Base-by-base conservation (phyloP, 306 rosid species). In the Fagus crenata region DNA sequence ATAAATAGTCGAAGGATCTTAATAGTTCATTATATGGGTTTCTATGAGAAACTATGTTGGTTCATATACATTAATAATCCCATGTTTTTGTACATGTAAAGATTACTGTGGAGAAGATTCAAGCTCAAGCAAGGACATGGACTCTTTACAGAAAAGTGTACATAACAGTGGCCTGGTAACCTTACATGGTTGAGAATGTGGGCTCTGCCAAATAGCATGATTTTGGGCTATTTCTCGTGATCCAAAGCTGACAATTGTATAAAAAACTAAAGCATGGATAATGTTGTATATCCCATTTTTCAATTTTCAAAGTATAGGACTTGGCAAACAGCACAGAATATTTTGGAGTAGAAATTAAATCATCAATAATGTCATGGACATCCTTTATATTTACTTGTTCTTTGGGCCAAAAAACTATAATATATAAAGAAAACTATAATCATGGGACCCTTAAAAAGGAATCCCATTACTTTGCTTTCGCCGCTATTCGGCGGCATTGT, bases 401-500 rank as follows among this genome's bases (percentile, higher is more conserved):
- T 61, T 22, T 51, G 6, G 22, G 53, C 11, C 18, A n/a, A 12
- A 60, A 40, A 32, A 71, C 15, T 9, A 17, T 7, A 3, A 13
- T 46, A 7, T 46, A 8, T 7, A 71, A 43, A 7, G 15, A 58
- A 31, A 13, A 64, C 39, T 56, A 43, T 70, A 49, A 55, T 55
- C 49, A 12, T 67, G 39, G 33, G 46, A 49, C 69, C 51, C 35
- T 41, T 46, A 46, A 46, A 33, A 78, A 42, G 53, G 76, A 70
- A 78, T 49, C 40, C 12, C 59, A 35, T 33, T 68, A 58, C 81
- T 78, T 71, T 72, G 36, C 73, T 72, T 72, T 79, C 33, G 77
- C 73, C 82, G 77, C 40, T 63, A 51, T 79, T 4, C 82, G 40
- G 77, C 78, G 51, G 65, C 67, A 15, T 37, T 78, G 18, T n/a